These are phyloP conservation scores for Boletus reticulatus DNA, from an alignment of 768 basidiomycete species.

Conservation along the genomic window DNA sequence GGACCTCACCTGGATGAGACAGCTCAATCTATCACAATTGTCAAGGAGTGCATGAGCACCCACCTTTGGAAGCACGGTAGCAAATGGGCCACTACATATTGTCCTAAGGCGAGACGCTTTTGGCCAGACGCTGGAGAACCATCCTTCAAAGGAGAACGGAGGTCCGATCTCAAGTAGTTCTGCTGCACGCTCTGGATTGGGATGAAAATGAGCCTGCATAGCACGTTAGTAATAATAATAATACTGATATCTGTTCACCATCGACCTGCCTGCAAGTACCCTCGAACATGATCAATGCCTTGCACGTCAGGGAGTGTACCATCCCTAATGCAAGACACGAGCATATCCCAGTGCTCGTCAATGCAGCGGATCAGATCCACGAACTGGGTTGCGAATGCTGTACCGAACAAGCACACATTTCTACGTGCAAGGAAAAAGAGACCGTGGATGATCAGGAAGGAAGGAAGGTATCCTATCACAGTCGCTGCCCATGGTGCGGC, in stretches of 20 bases:
- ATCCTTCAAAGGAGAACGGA: conserved; percentile 12
- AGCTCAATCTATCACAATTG: not conserved
- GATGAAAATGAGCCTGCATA: conserved; percentile 8
- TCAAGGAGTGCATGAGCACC: not conserved
- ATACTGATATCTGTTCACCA: no score
- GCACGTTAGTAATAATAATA: not conserved
- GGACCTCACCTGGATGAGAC: conserved; percentile 7
- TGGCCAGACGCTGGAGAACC: conserved; percentile 20
- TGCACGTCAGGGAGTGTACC: conserved; percentile 18
- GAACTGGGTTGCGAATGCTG: conserved; percentile 1
- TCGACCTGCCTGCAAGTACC: conserved; percentile 11
- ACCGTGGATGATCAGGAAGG: conserved; percentile 21
- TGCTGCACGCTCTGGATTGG: conserved; percentile 16
- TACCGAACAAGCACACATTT: not conserved
- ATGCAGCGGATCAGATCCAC: conserved; percentile 11
- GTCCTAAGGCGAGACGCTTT: not conserved
- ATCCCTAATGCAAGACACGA: conserved; percentile 13
- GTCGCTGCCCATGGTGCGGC: conserved; percentile 18
- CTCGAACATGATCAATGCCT: conserved; percentile 7
- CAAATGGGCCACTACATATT: conserved; percentile 13
- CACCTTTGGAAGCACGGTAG: conserved; percentile 13
- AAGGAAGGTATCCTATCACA: conserved; percentile 7
- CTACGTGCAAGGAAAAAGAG: conserved; percentile 16
- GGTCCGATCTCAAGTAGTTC: conserved; percentile 16
- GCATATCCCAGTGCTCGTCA: conserved; percentile 17